Conservation (phyloP, 306 rosid species). For the Vigna radiata region DNA sequence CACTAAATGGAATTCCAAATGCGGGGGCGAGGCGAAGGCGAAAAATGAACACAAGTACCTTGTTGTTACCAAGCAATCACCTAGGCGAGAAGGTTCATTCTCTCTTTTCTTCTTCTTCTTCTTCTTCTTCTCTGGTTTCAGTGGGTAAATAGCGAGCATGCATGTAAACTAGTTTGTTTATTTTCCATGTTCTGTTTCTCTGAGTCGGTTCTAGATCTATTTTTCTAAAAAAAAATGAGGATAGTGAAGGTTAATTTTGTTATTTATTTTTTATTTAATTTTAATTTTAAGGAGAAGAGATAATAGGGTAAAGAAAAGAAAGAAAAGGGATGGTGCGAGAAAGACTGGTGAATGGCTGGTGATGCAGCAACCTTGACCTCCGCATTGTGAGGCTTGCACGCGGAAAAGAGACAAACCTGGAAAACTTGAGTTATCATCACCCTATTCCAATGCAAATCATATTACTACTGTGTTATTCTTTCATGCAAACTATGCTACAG, state of each 20-base stretch:
- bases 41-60: slow-evolving; percentile 33
- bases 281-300: slow-evolving; percentile 29
- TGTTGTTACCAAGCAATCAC: slow-evolving; percentile 26
- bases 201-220: neutral
- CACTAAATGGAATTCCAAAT: neutral
- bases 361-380: slow-evolving; percentile 56
- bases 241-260: neutral
- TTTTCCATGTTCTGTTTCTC: neutral
- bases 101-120: slow-evolving; percentile 17
- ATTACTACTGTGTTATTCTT: neutral
- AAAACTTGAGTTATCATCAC: slow-evolving; percentile 51
- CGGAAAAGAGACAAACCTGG: slow-evolving; percentile 40
- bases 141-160: slow-evolving; percentile 17
- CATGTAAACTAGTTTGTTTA: neutral
- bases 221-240: neutral
- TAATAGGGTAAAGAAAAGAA: neutral
- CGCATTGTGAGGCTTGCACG: slow-evolving; percentile 61
- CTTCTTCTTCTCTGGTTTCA: slow-evolving; percentile 8
- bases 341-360: slow-evolving; percentile 50
- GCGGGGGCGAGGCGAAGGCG: neutral
- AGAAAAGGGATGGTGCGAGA: slow-evolving; percentile 37
- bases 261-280: neutral
- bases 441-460: slow-evolving; percentile 29
- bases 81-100: slow-evolving; percentile 39
- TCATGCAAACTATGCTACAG: neutral